Percentiles rank a stretch among this genome's conserved stretches.
phyloP scores from a whole-genome alignment of 768 basidiomycete species.

The Tylopilus sp. region DNA sequence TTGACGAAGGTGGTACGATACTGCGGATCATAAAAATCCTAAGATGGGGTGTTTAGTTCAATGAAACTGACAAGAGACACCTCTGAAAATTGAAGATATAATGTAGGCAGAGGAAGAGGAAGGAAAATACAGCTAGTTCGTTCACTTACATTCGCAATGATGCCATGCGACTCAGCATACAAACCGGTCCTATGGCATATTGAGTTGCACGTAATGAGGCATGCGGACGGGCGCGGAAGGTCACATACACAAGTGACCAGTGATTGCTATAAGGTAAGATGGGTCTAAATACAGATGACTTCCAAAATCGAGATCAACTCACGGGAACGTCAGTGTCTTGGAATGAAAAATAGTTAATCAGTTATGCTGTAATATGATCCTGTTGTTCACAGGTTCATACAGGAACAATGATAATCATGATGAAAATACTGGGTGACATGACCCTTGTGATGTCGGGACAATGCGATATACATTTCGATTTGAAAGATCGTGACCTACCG shows the following conservation, averaged over 20 bases:
- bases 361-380: too few relatives aligned
- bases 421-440: too few relatives aligned
- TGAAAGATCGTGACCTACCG: conserved; percentile 48
- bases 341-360: conserved; percentile 1
- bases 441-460: background rate
- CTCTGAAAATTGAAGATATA: background rate
- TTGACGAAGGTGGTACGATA: conserved; percentile 61
- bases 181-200: conserved; percentile 67
- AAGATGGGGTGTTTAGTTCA: background rate
- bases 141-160: conserved; percentile 71
- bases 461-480: too few relatives aligned
- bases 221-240: background rate
- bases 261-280: conserved; percentile 57
- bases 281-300: background rate
- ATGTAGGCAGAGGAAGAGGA: background rate
- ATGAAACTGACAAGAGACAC: too few relatives aligned
- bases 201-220: too few relatives aligned
- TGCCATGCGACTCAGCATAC: conserved; percentile 82
- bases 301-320: conserved; percentile 31
- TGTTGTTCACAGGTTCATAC: too few relatives aligned
- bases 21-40: conserved; percentile 83
- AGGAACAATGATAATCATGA: too few relatives aligned
- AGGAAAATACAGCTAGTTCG: background rate
- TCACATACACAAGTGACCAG: conserved; percentile 76
- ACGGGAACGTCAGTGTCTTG: conserved; percentile 87